Percentiles rank a stretch among this genome's conserved stretches.
Evolutionary conservation across 2,329 filamentous ascomycete species (phyloP).

Genomic region (Claviceps cyperi): DNA sequence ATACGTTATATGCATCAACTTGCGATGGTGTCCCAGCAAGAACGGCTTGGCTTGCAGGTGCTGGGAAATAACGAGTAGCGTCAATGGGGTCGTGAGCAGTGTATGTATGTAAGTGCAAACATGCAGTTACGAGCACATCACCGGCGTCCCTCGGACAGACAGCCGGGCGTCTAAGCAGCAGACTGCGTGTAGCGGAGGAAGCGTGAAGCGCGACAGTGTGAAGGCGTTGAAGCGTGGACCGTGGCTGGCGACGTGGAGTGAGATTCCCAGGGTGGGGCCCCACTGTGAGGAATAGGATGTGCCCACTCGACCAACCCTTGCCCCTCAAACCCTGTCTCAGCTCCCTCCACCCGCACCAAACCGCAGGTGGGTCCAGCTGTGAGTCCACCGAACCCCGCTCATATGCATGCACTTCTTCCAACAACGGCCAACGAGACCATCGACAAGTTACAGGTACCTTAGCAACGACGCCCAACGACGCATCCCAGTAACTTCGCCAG

Average conservation of each 20-base stretch:
- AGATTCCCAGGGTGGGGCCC: background rate
- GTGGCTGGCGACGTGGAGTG: background rate
- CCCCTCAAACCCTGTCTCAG: background rate
- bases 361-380: background rate
- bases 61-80: too few relatives aligned
- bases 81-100: too few relatives aligned
- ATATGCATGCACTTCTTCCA: background rate
- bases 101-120: too few relatives aligned
- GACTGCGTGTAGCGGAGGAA: background rate
- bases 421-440: too few relatives aligned
- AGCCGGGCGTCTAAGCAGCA: background rate
- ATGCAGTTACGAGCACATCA: too few relatives aligned
- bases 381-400: background rate
- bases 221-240: background rate
- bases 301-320: background rate
- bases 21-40: too few relatives aligned
- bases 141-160: background rate
- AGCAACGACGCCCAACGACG: background rate
- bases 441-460: too few relatives aligned
- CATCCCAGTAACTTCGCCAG: conserved; percentile 4
- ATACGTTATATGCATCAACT: too few relatives aligned
- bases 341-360: too few relatives aligned
- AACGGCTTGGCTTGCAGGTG: too few relatives aligned
- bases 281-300: background rate
- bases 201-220: background rate